A percentile compares a stretch with the other conserved stretches of the same genome.
phyloP scores from a whole-genome alignment of 2,329 filamentous ascomycete genomes.

The Aureobasidium musti region DNA sequence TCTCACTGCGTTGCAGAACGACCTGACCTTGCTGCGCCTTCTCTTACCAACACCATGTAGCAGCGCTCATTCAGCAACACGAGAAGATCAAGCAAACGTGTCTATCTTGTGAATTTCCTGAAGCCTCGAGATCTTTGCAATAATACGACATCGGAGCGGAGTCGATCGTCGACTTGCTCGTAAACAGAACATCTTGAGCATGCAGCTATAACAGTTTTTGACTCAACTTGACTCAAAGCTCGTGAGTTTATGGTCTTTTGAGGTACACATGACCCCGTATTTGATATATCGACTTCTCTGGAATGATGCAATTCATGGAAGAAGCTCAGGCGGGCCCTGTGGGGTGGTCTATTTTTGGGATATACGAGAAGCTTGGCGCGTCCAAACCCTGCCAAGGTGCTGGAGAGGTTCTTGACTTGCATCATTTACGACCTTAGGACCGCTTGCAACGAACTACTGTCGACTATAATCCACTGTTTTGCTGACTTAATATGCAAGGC shows the following conservation, averaged over 20 bases:
- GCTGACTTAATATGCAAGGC: conserved; percentile 12
- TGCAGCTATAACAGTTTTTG: not conserved
- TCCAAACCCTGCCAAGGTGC: conserved; percentile 4
- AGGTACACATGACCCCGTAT: conserved; percentile 16
- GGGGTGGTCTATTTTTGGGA: conserved; percentile 15
- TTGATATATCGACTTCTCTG: not conserved
- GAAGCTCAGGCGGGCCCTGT: too few species aligned
- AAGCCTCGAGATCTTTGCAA: not conserved
- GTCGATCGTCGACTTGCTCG: not conserved
- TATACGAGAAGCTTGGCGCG: conserved; percentile 19
- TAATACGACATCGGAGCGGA: conserved; percentile 1
- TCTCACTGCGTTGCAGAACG: not conserved
- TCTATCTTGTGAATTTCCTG: not conserved
- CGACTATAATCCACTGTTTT: not conserved
- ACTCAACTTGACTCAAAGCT: not conserved
- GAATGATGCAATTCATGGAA: conserved; percentile 14
- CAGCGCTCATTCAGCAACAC: not conserved
- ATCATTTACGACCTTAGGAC: not conserved
- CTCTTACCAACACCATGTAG: not conserved
- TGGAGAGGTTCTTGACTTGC: not conserved
- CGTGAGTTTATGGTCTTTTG: not conserved
- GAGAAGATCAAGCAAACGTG: not conserved
- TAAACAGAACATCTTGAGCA: not conserved
- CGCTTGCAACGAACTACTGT: not conserved
- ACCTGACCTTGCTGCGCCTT: not conserved